Conservation (phyloP, 768 basidiomycete species). For the Fomitopsis pulvina region DNA sequence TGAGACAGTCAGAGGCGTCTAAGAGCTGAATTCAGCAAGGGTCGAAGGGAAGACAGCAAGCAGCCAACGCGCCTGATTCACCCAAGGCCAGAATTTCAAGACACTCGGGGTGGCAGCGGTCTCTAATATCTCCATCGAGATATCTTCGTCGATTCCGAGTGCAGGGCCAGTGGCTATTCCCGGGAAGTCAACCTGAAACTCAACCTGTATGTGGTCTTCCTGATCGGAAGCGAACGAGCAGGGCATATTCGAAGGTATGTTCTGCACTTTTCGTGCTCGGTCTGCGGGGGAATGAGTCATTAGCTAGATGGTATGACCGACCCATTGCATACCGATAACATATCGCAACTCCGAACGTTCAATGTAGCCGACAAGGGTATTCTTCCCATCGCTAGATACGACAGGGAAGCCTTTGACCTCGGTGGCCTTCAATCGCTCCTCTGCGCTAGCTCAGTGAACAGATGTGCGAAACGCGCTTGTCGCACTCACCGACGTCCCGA, state of each 20-base stretch:
- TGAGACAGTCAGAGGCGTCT: conserved; percentile 94
- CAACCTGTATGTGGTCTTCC: conserved; percentile 45
- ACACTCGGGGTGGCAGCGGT: conserved; percentile 49
- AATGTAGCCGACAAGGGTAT: conserved; percentile 79
- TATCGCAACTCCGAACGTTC: conserved; percentile 79
- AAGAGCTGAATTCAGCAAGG: conserved; percentile 3
- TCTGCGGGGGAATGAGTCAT: conserved; percentile 38
- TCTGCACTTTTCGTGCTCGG: conserved; percentile 57
- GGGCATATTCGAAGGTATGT: conserved; percentile 53
- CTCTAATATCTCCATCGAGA: conserved; percentile 58
- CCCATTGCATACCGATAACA: conserved; percentile 59
- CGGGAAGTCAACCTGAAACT: conserved; percentile 35
- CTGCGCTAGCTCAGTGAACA: conserved; percentile 30
- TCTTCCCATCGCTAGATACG: conserved; percentile 52
- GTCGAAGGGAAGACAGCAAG: background rate
- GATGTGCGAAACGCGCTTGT: too few relatives aligned
- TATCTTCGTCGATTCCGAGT: conserved; percentile 62
- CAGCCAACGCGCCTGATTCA: conserved; percentile 70
- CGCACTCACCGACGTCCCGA: conserved; percentile 67
- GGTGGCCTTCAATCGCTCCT: conserved; percentile 62
- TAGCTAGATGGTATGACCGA: background rate
- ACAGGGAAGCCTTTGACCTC: conserved; percentile 91
- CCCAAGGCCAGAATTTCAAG: conserved; percentile 81
- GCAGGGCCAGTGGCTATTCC: conserved; percentile 38
- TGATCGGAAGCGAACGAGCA: conserved; percentile 62